Percentiles rank a stretch among this genome's conserved stretches.
Conservation (phyloP, 192 early-diverging fungal species). For the Backusella tarrabulga region DNA sequence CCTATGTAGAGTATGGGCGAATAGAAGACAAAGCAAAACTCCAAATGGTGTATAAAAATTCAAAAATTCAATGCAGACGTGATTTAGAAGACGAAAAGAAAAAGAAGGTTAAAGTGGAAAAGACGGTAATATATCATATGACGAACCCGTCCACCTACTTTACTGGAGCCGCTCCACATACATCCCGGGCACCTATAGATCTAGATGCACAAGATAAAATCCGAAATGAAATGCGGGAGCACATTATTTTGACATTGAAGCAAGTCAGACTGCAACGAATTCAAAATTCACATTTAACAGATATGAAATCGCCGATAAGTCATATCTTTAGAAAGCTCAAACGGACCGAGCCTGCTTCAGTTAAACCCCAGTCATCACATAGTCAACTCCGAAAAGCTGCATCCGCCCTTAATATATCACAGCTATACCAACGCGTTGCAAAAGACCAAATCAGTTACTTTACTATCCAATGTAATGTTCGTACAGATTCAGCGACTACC, state of each 20-base stretch:
- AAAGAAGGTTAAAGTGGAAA: conserved; percentile 5
- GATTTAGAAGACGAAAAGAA: conserved; percentile 31
- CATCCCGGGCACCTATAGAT: conserved; percentile 11
- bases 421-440: conserved; percentile 28
- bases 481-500: neutral
- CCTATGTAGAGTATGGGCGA: conserved; percentile 3
- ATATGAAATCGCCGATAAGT: conserved; percentile 14
- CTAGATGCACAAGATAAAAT: conserved; percentile 13
- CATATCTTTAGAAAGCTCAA: conserved; percentile 23
- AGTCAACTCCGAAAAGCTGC: conserved; percentile 8
- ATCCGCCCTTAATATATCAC: conserved; percentile 13
- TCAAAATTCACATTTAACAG: neutral
- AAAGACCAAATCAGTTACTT: conserved; percentile 29
- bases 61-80: neutral
- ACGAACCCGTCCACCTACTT: conserved; percentile 26
- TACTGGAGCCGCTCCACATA: conserved; percentile 17
- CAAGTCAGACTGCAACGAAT: conserved; percentile 17
- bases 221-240: conserved; percentile 21
- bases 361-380: neutral
- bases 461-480: conserved; percentile 20
- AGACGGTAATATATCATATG: conserved; percentile 32
- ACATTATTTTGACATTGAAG: conserved; percentile 14
- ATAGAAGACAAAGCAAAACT: neutral
- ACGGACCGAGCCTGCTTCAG: neutral
- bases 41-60: conserved; percentile 3